Evolutionary conservation across 2,329 filamentous ascomycete species (phyloP), one percentile per base, ranked within the genome.

Genomic region (Huntiella moniliformis): DNA sequence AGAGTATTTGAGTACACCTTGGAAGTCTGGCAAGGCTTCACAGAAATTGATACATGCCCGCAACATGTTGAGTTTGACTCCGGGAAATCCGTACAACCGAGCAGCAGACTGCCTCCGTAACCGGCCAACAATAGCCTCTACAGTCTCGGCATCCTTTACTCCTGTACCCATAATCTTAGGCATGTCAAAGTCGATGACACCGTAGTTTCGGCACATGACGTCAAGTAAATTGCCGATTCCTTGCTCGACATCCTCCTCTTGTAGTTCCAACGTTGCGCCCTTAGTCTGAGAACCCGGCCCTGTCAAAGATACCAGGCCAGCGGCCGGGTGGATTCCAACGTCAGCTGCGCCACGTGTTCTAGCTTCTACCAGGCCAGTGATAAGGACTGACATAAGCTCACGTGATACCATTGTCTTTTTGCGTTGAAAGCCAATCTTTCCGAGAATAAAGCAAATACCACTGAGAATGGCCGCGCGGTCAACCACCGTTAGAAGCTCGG

Each of bases 311-410:
- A 85, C 78, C 43, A 95, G 65, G 0, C 85, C 87, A 7, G 88
- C 85, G 13, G 88, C 88, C 36, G 91, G 91, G 61, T 96, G 88
- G 33, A 98, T 84, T 3, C 88, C 91, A 56, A 91, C 83, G 57
- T 96, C 91, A n/a, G 91, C 87, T 36, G 91, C 91, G 31, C 88
- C 88, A 41, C 88, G 73, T 40, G 92, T 95, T 35, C 91, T 74
- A 12, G 91, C 91, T 60, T 95, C 85, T 4, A 94, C 79, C 6
- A 98, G 68, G 2, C 83, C 86, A 32, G 79, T 79, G 44, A 92
- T 83, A 36, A 96, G 68, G 12, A 86, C 77, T 3, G 78, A 79
- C 6, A 98, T 71, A 42, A 96, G 70, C 56, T 95, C 86, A 54
- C 83, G 79, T 54, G 94, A 71, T 1, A 95, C 76, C 63, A 96